phyloP scores from a whole-genome alignment of 1,284 basidiomycete species.

The Ganoderma boninense region DNA sequence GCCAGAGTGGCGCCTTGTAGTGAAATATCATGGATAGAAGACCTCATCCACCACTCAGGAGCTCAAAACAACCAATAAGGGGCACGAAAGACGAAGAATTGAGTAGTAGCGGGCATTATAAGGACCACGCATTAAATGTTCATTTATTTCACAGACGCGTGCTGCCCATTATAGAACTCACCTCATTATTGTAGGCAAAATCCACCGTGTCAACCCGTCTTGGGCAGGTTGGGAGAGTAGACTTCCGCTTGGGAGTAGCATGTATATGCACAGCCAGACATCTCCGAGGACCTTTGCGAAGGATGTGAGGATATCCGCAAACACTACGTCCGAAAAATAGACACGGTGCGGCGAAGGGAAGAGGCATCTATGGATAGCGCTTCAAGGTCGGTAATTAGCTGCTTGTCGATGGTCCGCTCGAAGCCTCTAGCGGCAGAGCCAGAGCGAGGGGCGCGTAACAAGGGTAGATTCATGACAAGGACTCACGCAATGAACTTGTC shows the following conservation, averaged over 20 bases:
- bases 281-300: conserved; percentile 98
- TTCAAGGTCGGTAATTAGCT: conserved; percentile 39
- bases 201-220: conserved; percentile 72
- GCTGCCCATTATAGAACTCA: conserved; percentile 44
- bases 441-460: conserved; percentile 5
- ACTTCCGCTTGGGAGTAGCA: conserved; percentile 83
- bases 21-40: neutral
- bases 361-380: conserved; percentile 78
- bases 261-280: conserved; percentile 86
- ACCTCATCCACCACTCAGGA: neutral
- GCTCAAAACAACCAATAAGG: neutral
- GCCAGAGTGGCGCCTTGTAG: neutral
- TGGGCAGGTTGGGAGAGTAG: conserved; percentile 70
- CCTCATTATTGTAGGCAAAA: conserved; percentile 90
- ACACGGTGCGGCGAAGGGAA: conserved; percentile 70
- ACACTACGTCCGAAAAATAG: conserved; percentile 91
- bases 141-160: neutral
- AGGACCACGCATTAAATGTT: neutral
- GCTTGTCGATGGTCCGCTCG: neutral
- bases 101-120: neutral
- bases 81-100: neutral
- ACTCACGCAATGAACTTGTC: conserved; percentile 80
- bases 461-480: neutral
- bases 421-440: neutral
- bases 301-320: conserved; percentile 96